phyloP scores from a whole-genome alignment of 805 yeast genomes.

The Candida xiaguanensis region DNA sequence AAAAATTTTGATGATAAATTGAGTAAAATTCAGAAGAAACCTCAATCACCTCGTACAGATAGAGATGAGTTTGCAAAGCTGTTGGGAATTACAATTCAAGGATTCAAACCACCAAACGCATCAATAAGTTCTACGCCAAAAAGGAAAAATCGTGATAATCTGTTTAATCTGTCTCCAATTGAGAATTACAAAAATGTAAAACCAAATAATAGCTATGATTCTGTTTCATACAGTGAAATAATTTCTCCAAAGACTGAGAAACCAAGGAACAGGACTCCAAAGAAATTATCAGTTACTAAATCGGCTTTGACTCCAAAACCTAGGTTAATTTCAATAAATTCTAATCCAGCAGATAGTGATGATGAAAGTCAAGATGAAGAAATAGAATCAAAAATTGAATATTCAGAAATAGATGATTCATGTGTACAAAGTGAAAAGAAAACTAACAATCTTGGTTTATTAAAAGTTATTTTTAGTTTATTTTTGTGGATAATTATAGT shows the following conservation, averaged over 20 bases:
- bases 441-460: not conserved
- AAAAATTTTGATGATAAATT: constrained; percentile 21
- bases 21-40: constrained; percentile 13
- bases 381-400: constrained; percentile 13
- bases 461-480: constrained; percentile 11
- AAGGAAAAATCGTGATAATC: too few species aligned
- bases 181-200: too few species aligned
- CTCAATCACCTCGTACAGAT: not conserved
- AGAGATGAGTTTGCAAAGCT: constrained; percentile 31
- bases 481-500: constrained; percentile 34
- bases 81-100: constrained; percentile 24
- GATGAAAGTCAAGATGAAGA: constrained; percentile 7
- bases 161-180: too few species aligned
- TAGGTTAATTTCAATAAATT: constrained; percentile 9
- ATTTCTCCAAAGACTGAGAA: too few species aligned
- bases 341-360: not conserved
- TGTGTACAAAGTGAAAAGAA: not conserved
- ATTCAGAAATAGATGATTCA: constrained; percentile 8
- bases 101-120: constrained; percentile 11
- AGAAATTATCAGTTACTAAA: constrained; percentile 2
- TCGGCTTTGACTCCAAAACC: constrained; percentile 17
- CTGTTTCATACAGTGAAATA: not conserved
- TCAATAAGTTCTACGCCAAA: constrained; percentile 11
- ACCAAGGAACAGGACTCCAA: too few species aligned
- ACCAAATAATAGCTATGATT: not conserved